Evolutionary conservation across 768 basidiomycete species (phyloP).

Genomic region (Clavaria fumosa): DNA sequence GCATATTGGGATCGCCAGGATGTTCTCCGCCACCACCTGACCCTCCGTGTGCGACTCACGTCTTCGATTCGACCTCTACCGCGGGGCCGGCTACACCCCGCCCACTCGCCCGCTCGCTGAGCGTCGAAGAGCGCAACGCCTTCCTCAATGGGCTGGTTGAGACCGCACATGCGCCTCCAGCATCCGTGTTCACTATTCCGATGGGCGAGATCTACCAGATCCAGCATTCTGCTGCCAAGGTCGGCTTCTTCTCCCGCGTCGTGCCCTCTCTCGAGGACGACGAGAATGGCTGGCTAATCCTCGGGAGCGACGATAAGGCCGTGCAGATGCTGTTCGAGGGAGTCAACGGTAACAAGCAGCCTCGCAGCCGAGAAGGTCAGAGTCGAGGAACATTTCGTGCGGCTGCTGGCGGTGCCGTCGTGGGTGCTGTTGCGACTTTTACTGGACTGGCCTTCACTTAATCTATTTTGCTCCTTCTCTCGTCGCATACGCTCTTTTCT

Average conservation of each 20-base stretch:
- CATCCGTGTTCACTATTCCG: conserved; percentile 35
- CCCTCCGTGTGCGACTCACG: conserved; percentile 9
- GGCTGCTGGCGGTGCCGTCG: conserved; percentile 40
- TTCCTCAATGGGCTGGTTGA: conserved; percentile 32
- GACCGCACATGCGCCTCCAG: conserved; percentile 20
- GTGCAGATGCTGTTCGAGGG: conserved; percentile 26
- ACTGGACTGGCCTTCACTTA: conserved; percentile 38
- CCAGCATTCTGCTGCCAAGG: conserved; percentile 23
- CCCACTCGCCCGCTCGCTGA: conserved; percentile 35
- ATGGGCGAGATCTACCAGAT: conserved; percentile 28
- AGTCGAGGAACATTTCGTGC: conserved; percentile 17
- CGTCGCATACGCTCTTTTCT: too few relatives aligned
- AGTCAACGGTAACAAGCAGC: conserved; percentile 16
- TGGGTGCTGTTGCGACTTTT: conserved; percentile 46
- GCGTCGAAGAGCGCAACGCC: conserved; percentile 31
- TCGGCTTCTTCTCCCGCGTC: conserved; percentile 29
- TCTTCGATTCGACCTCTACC: conserved; percentile 10
- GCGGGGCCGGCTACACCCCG: conserved; percentile 8
- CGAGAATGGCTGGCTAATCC: conserved; percentile 28
- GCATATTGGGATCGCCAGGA: conserved; percentile 12
- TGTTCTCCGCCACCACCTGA: too few relatives aligned
- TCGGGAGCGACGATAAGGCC: conserved; percentile 36
- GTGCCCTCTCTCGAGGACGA: conserved; percentile 15
- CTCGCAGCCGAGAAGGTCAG: conserved; percentile 8
- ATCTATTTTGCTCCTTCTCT: too few relatives aligned